A percentile compares a stretch with the other conserved stretches of the same genome.
These are phyloP conservation scores for Petunia secreta DNA, from an alignment of 257 asterid species.

Conservation along the genomic window DNA sequence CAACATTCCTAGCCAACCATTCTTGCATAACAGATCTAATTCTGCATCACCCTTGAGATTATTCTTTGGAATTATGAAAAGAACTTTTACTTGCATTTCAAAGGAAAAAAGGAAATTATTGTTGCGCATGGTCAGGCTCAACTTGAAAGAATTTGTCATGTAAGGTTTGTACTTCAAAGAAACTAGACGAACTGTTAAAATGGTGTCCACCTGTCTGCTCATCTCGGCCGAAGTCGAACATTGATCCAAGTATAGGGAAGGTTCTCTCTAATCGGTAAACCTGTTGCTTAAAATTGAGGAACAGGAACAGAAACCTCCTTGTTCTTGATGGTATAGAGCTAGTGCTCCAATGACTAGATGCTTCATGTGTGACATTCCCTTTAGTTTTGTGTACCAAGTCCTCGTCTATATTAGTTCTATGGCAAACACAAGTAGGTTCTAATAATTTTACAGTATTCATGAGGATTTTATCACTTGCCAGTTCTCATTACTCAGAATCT, in stretches of 20 bases:
- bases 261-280: constrained; percentile 8
- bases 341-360: constrained; percentile 13
- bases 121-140: not conserved
- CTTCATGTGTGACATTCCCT: not conserved
- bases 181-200: not conserved
- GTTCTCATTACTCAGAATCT: not conserved
- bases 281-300: not conserved
- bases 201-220: not conserved
- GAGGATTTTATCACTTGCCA: not conserved
- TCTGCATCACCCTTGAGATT: not conserved
- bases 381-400: not conserved
- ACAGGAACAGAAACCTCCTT: not conserved
- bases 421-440: not conserved
- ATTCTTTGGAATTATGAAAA: not conserved
- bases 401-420: not conserved
- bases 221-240: not conserved
- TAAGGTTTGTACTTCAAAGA: constrained; percentile 1
- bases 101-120: not conserved
- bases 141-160: constrained; percentile 8
- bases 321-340: not conserved
- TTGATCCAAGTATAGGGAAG: not conserved
- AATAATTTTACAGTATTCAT: not conserved
- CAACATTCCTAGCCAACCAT: not conserved
- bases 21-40: not conserved
- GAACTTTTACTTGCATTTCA: not conserved